phyloP scores from a whole-genome alignment of 2,329 filamentous ascomycete species.

The Hansfordia pulvinata region DNA sequence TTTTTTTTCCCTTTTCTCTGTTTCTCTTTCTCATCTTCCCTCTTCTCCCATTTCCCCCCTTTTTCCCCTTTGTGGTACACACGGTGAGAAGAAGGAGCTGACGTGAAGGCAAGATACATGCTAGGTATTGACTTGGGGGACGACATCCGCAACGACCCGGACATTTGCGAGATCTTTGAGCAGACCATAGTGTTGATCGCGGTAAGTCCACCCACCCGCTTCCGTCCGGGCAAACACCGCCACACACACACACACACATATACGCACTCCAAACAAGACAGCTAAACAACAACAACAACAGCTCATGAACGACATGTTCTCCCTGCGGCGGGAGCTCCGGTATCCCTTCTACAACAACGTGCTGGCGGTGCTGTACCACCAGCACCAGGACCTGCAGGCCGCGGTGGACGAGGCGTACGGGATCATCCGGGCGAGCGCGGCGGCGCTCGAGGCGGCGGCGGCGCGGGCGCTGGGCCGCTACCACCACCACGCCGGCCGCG shows the following conservation, averaged over 20 bases:
- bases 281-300: conserved; percentile 5
- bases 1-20: background rate
- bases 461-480: conserved; percentile 3
- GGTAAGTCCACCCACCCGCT: conserved; percentile 1
- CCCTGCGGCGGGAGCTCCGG: conserved; percentile 6
- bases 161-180: conserved; percentile 2
- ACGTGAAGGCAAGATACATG: too few relatives aligned
- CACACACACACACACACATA: conserved; percentile 3
- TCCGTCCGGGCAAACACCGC: too few relatives aligned
- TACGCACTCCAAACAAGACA: conserved; percentile 2
- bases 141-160: conserved; percentile 4
- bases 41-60: too few relatives aligned
- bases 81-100: too few relatives aligned
- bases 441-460: conserved; percentile 1
- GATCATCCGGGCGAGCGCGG: conserved; percentile 3
- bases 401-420: conserved; percentile 5
- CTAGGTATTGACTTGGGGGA: conserved; percentile 6
- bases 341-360: conserved; percentile 8
- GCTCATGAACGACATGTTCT: conserved; percentile 25
- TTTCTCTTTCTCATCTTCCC: too few relatives aligned
- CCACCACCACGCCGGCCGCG: conserved; percentile 1
- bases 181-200: conserved; percentile 2
- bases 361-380: conserved; percentile 7
- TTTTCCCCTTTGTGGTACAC: too few relatives aligned
- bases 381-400: conserved; percentile 5